phyloP scores from a whole-genome alignment of 2,329 filamentous ascomycete genomes.

The Calonectria ilicicola region DNA sequence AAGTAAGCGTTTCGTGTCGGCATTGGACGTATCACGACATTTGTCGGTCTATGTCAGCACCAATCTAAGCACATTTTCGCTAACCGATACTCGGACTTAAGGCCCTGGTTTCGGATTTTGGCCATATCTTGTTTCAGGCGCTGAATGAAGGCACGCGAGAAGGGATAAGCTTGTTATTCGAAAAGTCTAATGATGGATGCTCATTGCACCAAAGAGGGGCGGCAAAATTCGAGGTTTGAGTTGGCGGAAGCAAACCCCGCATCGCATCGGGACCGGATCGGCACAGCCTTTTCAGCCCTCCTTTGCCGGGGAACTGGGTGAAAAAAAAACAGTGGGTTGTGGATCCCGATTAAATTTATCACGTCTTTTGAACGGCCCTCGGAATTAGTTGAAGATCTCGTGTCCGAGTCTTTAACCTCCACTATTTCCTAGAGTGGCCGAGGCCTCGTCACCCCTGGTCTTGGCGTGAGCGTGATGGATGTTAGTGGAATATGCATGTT shows the following conservation, averaged over 20 bases:
- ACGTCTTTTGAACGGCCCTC: no score
- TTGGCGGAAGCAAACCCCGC: background rate
- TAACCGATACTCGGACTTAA: background rate
- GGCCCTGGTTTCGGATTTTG: background rate
- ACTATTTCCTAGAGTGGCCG: no score
- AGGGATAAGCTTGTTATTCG: background rate
- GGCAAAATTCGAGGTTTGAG: background rate
- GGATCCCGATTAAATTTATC: no score
- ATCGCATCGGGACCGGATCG: background rate
- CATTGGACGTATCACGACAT: background rate
- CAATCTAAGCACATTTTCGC: background rate
- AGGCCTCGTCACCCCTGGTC: no score
- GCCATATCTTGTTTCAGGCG: background rate
- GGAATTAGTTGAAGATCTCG: background rate
- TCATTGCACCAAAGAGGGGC: background rate
- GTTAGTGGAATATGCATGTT: no score
- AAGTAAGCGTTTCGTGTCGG: background rate
- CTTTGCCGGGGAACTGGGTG: background rate
- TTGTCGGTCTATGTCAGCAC: background rate
- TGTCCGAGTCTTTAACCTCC: no score
- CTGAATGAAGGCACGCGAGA: background rate
- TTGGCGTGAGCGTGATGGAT: no score
- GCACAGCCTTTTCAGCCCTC: background rate
- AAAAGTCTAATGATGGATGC: background rate
- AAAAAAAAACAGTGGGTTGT: no score